These are phyloP conservation scores for Cucurbitaria berberidis DNA, from an alignment of 2,329 filamentous ascomycete genomes.

Conservation along the genomic window DNA sequence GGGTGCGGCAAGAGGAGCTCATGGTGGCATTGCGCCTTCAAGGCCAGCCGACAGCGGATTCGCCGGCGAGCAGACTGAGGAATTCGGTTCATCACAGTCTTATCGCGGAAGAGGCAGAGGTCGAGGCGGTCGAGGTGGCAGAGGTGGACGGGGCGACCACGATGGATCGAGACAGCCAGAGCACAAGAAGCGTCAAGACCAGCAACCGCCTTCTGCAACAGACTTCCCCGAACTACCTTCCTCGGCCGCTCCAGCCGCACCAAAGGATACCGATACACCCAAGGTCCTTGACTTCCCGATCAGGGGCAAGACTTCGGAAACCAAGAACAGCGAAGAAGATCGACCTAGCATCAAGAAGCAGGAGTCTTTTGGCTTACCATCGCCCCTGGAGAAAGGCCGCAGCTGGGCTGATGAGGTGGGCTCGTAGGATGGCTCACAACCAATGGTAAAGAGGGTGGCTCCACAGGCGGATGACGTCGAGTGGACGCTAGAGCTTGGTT, in stretches of 20 bases:
- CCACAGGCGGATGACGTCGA: not conserved
- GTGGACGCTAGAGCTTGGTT: not conserved
- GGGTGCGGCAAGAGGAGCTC: slow-evolving; percentile 57
- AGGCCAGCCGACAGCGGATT: slow-evolving; percentile 31
- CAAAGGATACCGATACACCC: slow-evolving; percentile 16
- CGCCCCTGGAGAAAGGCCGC: slow-evolving; percentile 37
- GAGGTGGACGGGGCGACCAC: slow-evolving; percentile 37
- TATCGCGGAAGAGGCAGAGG: slow-evolving; percentile 41
- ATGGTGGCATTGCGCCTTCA: slow-evolving; percentile 55
- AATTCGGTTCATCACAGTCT: slow-evolving; percentile 20
- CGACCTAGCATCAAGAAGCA: slow-evolving; percentile 36
- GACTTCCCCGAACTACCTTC: slow-evolving; percentile 56
- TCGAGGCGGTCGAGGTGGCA: slow-evolving; percentile 39
- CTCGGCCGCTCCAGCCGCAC: slow-evolving; percentile 11
- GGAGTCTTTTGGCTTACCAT: slow-evolving; percentile 41
- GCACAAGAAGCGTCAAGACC: slow-evolving; percentile 21
- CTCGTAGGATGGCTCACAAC: slow-evolving; percentile 21
- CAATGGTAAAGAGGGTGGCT: slow-evolving; percentile 11
- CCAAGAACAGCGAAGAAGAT: slow-evolving; percentile 27
- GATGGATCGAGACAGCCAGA: slow-evolving; percentile 14
- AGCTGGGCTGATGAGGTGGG: slow-evolving; percentile 57
- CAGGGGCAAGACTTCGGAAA: slow-evolving; percentile 31
- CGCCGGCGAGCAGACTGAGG: slow-evolving; percentile 26
- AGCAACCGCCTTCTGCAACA: slow-evolving; percentile 45
- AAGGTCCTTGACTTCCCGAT: slow-evolving; percentile 41